Evolutionary conservation across 2,329 filamentous ascomycete species (phyloP), one percentile per base, ranked within the genome.

Genomic region (Delphinella strobiligena): DNA sequence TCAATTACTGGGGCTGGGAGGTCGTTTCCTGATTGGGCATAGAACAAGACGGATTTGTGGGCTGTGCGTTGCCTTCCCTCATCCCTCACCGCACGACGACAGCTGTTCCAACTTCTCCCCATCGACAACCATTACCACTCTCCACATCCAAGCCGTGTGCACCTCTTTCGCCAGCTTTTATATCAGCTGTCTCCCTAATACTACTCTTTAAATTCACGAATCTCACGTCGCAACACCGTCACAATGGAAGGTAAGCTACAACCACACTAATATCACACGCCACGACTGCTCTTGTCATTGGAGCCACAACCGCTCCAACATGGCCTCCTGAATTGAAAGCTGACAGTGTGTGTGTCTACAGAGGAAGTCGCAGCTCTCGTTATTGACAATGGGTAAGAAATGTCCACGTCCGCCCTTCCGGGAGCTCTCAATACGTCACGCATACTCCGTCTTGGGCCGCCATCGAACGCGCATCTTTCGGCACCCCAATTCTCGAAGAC

Each of bases 301-400:
- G 19, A 30, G 34, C 35, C 34, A 11, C 32, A 18, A 22, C 14
- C 38, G 27, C 36, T 34, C 17, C 24, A 16, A 14, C 38, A 19
- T n/a, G n/a, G n/a, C n/a, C n/a, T 29, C 19, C 31, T n/a, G 17
- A 19, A 31, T 15, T 31, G 24, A 22, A 31, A 43, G 42, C 36
- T 45, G 41, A 54, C 32, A 47, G 17, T 38, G 48, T 37, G 47
- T 43, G 46, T 47, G 43, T 40, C 48, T 71, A 69, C 66, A 96
- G 91, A 98, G 80, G 91, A 98, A 86, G 91, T 98, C 72, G 91
- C 91, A 71, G 91, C 91, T 71, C 88, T 98, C 85, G 91, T 98
- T 72, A 96, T 98, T 75, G 91, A 98, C 88, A 98, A 98, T 96
- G 91, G 91, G 91, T 98, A 89, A 85, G 88, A 74, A 43, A 42